A percentile compares a stretch with the other conserved stretches of the same genome.
Conservation (phyloP, 257 asterid genomes). For the Solanum rostratum region DNA sequence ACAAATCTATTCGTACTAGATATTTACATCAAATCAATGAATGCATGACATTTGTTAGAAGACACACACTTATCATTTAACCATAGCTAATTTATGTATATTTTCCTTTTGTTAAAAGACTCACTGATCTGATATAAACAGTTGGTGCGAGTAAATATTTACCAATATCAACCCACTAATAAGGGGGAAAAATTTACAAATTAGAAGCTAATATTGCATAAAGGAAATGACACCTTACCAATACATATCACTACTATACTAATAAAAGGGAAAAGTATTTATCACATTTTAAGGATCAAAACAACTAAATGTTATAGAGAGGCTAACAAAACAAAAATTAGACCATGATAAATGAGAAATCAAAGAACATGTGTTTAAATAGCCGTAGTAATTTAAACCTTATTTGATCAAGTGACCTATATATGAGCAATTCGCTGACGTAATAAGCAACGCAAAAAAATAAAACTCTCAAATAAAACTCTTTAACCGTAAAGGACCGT, state of each 20-base stretch:
- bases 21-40: not conserved
- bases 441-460: not conserved
- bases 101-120: too few relatives aligned
- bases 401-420: not conserved
- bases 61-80: too few relatives aligned
- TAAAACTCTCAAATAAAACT: not conserved
- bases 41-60: not conserved
- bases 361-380: not conserved
- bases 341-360: not conserved
- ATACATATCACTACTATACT: not conserved
- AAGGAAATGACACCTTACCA: not conserved
- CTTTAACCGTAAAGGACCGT: not conserved
- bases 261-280: not conserved
- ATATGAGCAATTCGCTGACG: not conserved
- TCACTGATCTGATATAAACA: too few relatives aligned
- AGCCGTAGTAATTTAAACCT: too few relatives aligned
- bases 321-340: not conserved
- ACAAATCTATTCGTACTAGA: too few relatives aligned
- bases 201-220: not conserved
- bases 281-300: not conserved
- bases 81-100: too few relatives aligned
- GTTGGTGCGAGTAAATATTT: too few relatives aligned
- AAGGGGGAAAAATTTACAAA: not conserved
- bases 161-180: too few relatives aligned
- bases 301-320: not conserved